These are phyloP conservation scores for Marasmius tenuissimus DNA, from an alignment of 1,284 basidiomycete genomes.

Conservation along the genomic window DNA sequence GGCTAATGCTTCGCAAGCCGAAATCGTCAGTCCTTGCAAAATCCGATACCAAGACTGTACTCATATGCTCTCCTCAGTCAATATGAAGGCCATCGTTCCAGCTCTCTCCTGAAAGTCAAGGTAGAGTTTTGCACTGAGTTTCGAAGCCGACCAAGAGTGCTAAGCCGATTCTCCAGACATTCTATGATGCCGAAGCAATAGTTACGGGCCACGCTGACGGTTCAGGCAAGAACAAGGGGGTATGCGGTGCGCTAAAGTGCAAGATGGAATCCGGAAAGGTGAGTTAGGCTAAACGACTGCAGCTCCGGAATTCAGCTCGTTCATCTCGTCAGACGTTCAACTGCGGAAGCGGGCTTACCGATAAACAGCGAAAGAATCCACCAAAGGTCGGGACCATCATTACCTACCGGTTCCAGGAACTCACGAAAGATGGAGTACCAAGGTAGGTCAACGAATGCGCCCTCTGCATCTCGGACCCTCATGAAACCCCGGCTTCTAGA, in stretches of 20 bases:
- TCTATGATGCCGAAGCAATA: constrained; percentile 66
- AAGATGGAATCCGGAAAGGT: constrained; percentile 66
- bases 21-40: constrained; percentile 37
- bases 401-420: constrained; percentile 65
- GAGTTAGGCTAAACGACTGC: constrained; percentile 3
- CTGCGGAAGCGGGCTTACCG: constrained; percentile 54
- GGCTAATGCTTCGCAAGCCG: constrained; percentile 65
- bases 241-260: constrained; percentile 57
- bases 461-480: background rate
- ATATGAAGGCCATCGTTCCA: constrained; percentile 57
- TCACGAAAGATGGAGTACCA: constrained; percentile 58
- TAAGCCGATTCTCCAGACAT: constrained; percentile 36
- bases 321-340: constrained; percentile 44
- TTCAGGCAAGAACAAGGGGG: constrained; percentile 52
- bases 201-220: constrained; percentile 60
- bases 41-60: background rate
- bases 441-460: constrained; percentile 32
- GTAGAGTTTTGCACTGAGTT: constrained; percentile 20
- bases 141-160: background rate
- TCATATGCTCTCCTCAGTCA: constrained; percentile 26
- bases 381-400: constrained; percentile 61
- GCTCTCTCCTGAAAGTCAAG: constrained; percentile 63
- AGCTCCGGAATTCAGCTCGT: background rate
- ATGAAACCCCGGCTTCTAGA: constrained; percentile 26
- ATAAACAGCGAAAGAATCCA: constrained; percentile 52